Conservation (phyloP, 2,329 filamentous ascomycete species). For the Grosmannia penicillata region DNA sequence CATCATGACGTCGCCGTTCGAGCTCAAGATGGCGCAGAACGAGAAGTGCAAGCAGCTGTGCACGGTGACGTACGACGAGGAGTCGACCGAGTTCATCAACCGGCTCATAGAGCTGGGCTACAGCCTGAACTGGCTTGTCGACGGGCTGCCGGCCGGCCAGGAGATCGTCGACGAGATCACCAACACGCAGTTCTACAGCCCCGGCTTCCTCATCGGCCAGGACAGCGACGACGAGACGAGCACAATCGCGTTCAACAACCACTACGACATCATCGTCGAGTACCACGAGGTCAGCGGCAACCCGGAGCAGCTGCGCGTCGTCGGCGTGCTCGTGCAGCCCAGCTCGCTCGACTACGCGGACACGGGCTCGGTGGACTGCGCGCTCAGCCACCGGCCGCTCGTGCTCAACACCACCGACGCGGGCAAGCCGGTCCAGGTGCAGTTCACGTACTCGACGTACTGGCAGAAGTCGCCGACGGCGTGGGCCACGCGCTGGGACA, state of each 20-base stretch:
- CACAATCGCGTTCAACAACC: conserved; percentile 66
- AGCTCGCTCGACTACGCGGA: conserved; percentile 49
- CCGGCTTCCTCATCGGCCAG: conserved; percentile 70
- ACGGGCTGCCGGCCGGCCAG: conserved; percentile 84
- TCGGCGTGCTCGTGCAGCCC: conserved; percentile 81
- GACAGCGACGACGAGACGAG: conserved; percentile 35
- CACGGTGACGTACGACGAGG: conserved; percentile 44
- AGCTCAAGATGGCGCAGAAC: conserved; percentile 74
- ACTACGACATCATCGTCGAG: conserved; percentile 87
- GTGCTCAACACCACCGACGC: conserved; percentile 44
- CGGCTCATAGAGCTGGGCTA: conserved; percentile 70
- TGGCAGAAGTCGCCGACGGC: conserved; percentile 75
- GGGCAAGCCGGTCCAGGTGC: conserved; percentile 45
- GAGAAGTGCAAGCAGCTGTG: conserved; percentile 80
- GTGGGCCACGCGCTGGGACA: conserved; percentile 97
- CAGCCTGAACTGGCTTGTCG: conserved; percentile 89
- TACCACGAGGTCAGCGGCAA: conserved; percentile 66
- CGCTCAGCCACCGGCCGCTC: conserved; percentile 39
- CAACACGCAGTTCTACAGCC: conserved; percentile 70
- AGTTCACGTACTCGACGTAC: conserved; percentile 84
- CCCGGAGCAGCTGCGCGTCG: conserved; percentile 63
- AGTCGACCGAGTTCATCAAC: conserved; percentile 67
- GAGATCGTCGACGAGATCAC: conserved; percentile 63
- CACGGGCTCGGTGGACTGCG: conserved; percentile 47
- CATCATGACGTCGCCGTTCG: conserved; percentile 88